phyloP scores from a whole-genome alignment of 306 rosid species.

The Inga leiocalycina region DNA sequence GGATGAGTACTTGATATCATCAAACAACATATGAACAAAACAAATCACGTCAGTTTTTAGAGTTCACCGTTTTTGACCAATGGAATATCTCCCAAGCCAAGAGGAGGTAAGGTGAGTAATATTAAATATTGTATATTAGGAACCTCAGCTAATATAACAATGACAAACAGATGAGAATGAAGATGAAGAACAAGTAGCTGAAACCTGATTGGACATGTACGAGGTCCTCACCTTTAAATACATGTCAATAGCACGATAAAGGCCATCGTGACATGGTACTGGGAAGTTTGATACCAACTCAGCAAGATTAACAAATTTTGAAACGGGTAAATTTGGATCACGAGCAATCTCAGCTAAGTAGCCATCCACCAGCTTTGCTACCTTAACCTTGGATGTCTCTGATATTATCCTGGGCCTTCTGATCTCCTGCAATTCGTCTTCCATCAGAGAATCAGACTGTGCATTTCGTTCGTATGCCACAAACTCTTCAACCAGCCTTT shows the following conservation, averaged over 20 bases:
- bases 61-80: neutral
- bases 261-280: constrained; percentile 75
- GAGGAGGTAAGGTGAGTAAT: neutral
- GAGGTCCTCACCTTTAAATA: constrained; percentile 67
- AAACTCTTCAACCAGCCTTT: constrained; percentile 78
- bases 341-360: constrained; percentile 79
- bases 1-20: neutral
- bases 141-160: neutral
- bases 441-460: constrained; percentile 48
- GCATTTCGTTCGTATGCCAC: constrained; percentile 45
- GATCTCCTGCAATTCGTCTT: constrained; percentile 68
- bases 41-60: neutral
- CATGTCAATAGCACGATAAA: constrained; percentile 91
- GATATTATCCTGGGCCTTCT: constrained; percentile 61
- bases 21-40: neutral
- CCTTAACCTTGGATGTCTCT: constrained; percentile 62
- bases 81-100: neutral
- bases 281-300: constrained; percentile 74
- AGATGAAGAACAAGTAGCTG: neutral
- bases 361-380: constrained; percentile 86
- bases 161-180: neutral
- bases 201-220: neutral
- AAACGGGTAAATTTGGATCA: constrained; percentile 65
- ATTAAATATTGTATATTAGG: neutral
- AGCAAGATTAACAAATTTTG: constrained; percentile 64